Evolutionary conservation across 257 asterid genomes (phyloP), one percentile per base, ranked within the genome.

Genomic region (Solanum habrochaites): DNA sequence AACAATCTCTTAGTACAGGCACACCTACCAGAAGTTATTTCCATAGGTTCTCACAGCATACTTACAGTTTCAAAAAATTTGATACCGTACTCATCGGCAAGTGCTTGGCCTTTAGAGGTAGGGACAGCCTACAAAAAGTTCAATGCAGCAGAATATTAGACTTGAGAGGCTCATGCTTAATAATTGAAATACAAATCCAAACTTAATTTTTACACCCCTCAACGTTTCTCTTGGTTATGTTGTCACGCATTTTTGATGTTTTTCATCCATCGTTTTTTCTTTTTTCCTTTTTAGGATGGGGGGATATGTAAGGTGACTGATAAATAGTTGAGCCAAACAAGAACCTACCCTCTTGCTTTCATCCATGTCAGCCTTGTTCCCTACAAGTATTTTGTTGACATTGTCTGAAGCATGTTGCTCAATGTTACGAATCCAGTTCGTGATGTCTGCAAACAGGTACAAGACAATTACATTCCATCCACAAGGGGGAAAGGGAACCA

Each of bases 301-400:
- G 47, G 29, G n/a, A 9, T 73, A 20, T 73, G 52, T 42, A n/a
- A 77, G 52, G n/a, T 42, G 83, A 42, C 52, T 40, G 60, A 42
- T 77, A 77, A 14, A 77, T 27, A 42, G 32, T 42, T 75, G 37
- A 13, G 14, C 21, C 40, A 62, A 47, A n/a, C 60, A n/a, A 42
- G 86, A 52, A 45, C 66, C 39, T 88, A 91, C 92, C 91, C 93
- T 90, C 86, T 91, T 91, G 87, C 93, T 91, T 88, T 90, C 92
- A 40, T 91, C 92, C 93, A 91, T 91, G 77, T 91, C 93, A 72
- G 91, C 93, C 89, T 91, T 91, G 89, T 91, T 91, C 32, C 93
- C 92, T 23, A 91, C 90, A 87, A 91, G 90, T 77, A 91, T 88
- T 88, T 91, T 91, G 87, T 91, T 91, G 40, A 91, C 93, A 52